These are phyloP conservation scores for Ophiostoma sp. DNA, from an alignment of 2,329 filamentous ascomycete species.

Conservation along the genomic window DNA sequence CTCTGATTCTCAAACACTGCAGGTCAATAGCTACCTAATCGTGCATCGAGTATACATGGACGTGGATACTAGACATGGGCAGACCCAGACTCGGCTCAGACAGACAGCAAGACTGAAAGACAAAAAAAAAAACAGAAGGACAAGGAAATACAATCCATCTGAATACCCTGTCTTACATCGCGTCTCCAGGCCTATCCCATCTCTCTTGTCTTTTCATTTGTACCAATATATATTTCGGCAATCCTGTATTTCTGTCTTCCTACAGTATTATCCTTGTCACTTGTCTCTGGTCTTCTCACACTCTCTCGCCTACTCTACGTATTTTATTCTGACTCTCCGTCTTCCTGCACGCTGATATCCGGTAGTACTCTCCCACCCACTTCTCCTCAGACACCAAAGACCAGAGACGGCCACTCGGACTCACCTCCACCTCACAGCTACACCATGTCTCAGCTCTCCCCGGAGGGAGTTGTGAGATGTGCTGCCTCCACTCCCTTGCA, in stretches of 20 bases:
- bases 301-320: not conserved
- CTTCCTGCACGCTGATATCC: not conserved
- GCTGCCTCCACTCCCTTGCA: constrained; percentile 12
- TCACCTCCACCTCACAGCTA: not conserved
- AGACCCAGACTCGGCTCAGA: not conserved
- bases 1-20: not conserved
- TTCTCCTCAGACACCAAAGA: not conserved
- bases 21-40: not conserved
- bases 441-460: constrained; percentile 5
- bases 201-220: not conserved
- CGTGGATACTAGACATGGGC: not conserved
- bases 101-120: not conserved
- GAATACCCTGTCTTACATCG: constrained; percentile 9
- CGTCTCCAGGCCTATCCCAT: not conserved
- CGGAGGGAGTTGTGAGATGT: constrained; percentile 12
- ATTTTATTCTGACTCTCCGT: not conserved
- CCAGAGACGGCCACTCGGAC: not conserved
- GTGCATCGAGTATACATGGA: not conserved
- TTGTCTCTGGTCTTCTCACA: not conserved
- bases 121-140: not conserved
- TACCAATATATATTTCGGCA: too few relatives aligned
- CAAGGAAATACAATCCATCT: constrained; percentile 10
- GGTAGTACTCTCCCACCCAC: not conserved
- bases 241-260: too few relatives aligned
- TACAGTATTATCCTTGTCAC: not conserved